Evolutionary conservation across 441 rosid genomes (phyloP).

Genomic region (Dalechampia spathulata): DNA sequence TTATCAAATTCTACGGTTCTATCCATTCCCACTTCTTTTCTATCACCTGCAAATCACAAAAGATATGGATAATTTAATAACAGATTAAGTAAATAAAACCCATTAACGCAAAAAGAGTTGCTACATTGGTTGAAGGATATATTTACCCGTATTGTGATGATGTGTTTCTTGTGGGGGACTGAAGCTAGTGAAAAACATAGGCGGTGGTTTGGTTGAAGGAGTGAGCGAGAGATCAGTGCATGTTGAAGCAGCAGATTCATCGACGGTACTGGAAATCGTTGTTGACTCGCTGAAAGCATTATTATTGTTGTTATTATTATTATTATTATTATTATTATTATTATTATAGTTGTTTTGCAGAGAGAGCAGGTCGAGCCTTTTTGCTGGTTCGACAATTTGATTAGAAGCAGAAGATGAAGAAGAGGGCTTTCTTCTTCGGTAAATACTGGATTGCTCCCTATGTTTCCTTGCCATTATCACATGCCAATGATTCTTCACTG

Average conservation of each 20-base stretch:
- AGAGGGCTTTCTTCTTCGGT: constrained; percentile 39
- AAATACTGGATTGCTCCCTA: constrained; percentile 64
- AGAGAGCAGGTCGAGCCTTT: constrained; percentile 8
- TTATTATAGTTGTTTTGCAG: constrained; percentile 20
- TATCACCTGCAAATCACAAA: constrained; percentile 25
- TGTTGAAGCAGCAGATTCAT: constrained; percentile 49
- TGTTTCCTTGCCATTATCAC: constrained; percentile 87
- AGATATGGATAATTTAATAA: not conserved
- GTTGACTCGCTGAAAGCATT: constrained; percentile 38
- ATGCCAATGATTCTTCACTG: constrained; percentile 99
- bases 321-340: too few species aligned
- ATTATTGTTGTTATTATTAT: not conserved
- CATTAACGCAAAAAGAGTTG: not conserved
- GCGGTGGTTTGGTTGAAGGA: constrained; percentile 31
- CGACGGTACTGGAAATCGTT: constrained; percentile 35
- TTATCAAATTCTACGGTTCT: not conserved
- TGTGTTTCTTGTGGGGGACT: constrained; percentile 7
- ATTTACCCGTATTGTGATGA: constrained; percentile 19
- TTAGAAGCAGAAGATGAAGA: not conserved
- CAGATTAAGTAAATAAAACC: not conserved
- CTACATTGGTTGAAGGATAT: not conserved
- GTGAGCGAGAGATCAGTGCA: constrained; percentile 55
- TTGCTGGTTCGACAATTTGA: constrained; percentile 6
- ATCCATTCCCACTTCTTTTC: constrained; percentile 18
- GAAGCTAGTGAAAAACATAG: constrained; percentile 20